Evolutionary conservation across 768 basidiomycete species (phyloP), one percentile per base, ranked within the genome.

Genomic region (Paxillus rubicundulus): DNA sequence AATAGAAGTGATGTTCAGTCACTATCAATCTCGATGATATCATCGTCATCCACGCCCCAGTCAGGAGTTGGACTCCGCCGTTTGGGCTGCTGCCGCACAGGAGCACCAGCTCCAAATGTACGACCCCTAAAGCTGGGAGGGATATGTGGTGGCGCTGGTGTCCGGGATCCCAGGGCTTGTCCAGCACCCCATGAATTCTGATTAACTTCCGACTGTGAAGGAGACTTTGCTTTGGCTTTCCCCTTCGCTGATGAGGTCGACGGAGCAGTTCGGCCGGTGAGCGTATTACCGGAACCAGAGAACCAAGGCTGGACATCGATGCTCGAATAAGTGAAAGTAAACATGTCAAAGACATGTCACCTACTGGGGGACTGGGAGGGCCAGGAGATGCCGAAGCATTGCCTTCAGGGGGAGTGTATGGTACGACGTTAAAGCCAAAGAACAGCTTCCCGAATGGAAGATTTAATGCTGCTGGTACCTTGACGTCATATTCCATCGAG

Each of bases 391-490:
- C 54, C 28, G 72, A 52, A 32, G 66, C 14, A n/a, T 52, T 52
- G 4, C 54, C 59, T 40, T 72, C 65, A 5, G 84, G 79, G 7
- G 83, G 82, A 3, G 71, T 75, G 64, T 90, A 91, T 1, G 87
- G 76, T 2, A 82, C 74, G 51, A 90, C 81, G 54, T 89, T 88
- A 74, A 87, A 99, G 9, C 97, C 97, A 64, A 99, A 98, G 77
- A 99, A 99, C 17, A 99, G 77, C 59, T 97, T 88, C 12, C 97
- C 97, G 57, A 89, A 87, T 0, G 97, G 94, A 9, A 99, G 76
- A 58, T 87, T 88, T 38, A 99, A 76, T 8, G 93, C 86, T 0
- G 92, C 94, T 4, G 97, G 96, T 8, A 89, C 92, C 61, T 89
- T 87, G 44, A 74, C 77, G 17, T 86, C 86, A 16, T 82, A 75